phyloP scores from a whole-genome alignment of 805 yeast species.

The Saccharomycopsis schoenii region DNA sequence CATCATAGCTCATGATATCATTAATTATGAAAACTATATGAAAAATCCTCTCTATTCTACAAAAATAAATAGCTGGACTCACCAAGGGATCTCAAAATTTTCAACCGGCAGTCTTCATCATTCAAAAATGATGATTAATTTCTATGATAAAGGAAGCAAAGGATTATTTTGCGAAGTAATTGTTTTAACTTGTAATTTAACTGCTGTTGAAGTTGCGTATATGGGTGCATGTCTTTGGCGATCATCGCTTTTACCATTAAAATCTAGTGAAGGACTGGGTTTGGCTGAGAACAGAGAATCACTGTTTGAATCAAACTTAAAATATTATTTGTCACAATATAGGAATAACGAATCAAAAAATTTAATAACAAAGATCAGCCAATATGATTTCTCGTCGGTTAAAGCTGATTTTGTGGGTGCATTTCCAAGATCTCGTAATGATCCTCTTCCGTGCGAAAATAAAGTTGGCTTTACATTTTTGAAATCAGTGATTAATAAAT shows the following conservation, averaged over 20 bases:
- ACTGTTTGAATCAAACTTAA: conserved; percentile 26
- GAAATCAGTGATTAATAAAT: conserved; percentile 26
- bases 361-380: conserved; percentile 20
- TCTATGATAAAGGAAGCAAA: conserved; percentile 19
- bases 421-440: conserved; percentile 27
- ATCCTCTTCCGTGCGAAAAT: not conserved
- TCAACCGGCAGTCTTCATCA: conserved; percentile 34
- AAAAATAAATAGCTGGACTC: not conserved
- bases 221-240: conserved; percentile 36
- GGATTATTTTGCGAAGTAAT: conserved; percentile 26
- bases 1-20: conserved; percentile 17
- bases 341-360: conserved; percentile 18
- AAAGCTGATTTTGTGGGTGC: conserved; percentile 34
- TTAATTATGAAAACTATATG: conserved; percentile 5
- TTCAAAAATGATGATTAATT: conserved; percentile 37
- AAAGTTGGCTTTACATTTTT: conserved; percentile 23
- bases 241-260: conserved; percentile 26
- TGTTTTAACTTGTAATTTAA: conserved; percentile 33
- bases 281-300: conserved; percentile 15
- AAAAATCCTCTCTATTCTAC: not conserved
- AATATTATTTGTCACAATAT: conserved; percentile 26
- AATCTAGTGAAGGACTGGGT: not conserved
- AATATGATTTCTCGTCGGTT: conserved; percentile 28
- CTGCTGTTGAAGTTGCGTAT: conserved; percentile 30
- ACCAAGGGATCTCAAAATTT: conserved; percentile 23